Evolutionary conservation across 495 filamentous ascomycete species (phyloP), one percentile per base, ranked within the genome.

Genomic region (Talaromyces ruber): DNA sequence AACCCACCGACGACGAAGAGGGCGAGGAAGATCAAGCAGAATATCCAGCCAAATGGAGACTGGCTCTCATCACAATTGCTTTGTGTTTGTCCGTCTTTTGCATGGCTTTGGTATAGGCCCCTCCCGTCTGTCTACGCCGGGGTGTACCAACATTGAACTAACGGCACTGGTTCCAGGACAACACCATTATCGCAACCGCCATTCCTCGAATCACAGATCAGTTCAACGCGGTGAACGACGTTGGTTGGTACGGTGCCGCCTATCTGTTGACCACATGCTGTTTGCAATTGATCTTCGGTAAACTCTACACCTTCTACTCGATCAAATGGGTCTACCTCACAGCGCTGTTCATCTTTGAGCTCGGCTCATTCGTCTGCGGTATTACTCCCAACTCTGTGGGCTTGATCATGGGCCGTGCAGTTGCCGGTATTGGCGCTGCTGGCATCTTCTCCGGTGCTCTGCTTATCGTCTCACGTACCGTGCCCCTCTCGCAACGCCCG

Each of bases 311-410:
- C 4, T 91, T 90, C 78, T 91, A 87, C 71, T 81, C 82, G 47
- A 82, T 88, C 67, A 92, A 93, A 73, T 86, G 76, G 72, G 80
- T 86, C 12, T 97, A 87, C 68, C 73, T 96, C 8, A 63, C 67
- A 16, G 88, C 89, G 50, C 86, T 96, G 62, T 72, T 72, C 47
- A 72, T 96, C 65, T 97, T 97, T 72, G 92, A 96, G 66, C 53
- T 95, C 12, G 93, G 93, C n/a, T 90, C 85, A n/a, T 72, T 92
- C 43, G 75, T 97, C 63, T 96, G 92, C 70, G 93, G 84, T 26
- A 82, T 85, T 1, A 88, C 93, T 1, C 88, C 90, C 1, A 89
- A 74, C 59, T 93, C 89, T 1, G 76, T 84, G 0, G 84, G 84
- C 4, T 78, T 97, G 30, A 96, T 97, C 64, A 71, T 93, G 61